Evolutionary conservation across 2,329 filamentous ascomycete genomes (phyloP).

Genomic region (Dactylonectria macrodidyma): DNA sequence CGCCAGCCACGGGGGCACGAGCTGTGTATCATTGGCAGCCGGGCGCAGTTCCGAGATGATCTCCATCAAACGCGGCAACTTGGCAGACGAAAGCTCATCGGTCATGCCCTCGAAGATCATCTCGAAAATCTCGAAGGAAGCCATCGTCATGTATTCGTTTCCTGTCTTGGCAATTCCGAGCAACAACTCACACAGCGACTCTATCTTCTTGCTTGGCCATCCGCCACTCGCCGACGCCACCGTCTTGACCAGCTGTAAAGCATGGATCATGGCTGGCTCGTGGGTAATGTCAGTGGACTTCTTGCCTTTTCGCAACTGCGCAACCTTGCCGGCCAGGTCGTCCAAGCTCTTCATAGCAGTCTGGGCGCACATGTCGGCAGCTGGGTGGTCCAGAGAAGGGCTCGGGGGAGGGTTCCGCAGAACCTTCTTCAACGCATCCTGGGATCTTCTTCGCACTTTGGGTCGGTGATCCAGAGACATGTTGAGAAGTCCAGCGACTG

Average conservation of each 20-base stretch:
- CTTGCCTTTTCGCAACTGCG: slow-evolving; percentile 72
- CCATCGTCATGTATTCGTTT: slow-evolving; percentile 97
- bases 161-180: slow-evolving; percentile 90
- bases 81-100: slow-evolving; percentile 88
- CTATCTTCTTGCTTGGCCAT: slow-evolving; percentile 97
- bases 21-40: slow-evolving; percentile 91
- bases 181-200: slow-evolving; percentile 89
- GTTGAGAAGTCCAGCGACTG: slow-evolving; percentile 87
- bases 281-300: slow-evolving; percentile 75
- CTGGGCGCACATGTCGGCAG: slow-evolving; percentile 95
- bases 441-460: slow-evolving; percentile 93
- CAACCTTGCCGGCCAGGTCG: slow-evolving; percentile 77
- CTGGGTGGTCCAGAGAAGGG: slow-evolving; percentile 93
- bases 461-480: slow-evolving; percentile 89
- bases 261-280: slow-evolving; percentile 90
- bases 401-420: slow-evolving; percentile 90
- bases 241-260: slow-evolving; percentile 91
- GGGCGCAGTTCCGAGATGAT: slow-evolving; percentile 94
- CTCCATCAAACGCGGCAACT: slow-evolving; percentile 89
- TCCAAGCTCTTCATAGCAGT: slow-evolving; percentile 86
- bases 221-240: slow-evolving; percentile 89
- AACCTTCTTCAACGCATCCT: slow-evolving; percentile 88
- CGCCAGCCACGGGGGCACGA: slow-evolving; percentile 96
- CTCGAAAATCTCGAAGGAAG: slow-evolving; percentile 97
- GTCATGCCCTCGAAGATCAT: slow-evolving; percentile 95